Evolutionary conservation across 1,139 yeast species (phyloP), one percentile per base, ranked within the genome.

Genomic region (Candida mesenterica): DNA sequence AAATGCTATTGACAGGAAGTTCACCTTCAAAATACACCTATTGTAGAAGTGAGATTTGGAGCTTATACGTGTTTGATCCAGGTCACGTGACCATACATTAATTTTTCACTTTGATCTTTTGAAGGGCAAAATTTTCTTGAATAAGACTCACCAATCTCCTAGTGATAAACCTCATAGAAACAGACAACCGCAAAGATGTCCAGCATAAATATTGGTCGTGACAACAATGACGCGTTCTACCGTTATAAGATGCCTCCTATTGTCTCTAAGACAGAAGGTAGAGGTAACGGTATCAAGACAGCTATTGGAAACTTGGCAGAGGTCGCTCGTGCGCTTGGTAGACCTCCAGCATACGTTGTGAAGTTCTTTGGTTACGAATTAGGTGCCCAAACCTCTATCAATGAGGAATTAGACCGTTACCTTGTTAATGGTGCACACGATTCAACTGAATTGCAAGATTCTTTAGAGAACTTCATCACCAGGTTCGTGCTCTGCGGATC

Each of bases 221-320:
- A 89, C 59, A 92, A 92, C 72, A 82, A 86, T 59, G 98, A 92
- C 72, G 97, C 97, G 36, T 92, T 92, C 65, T 92, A 94, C 79
- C 96, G 98, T 71, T 92, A 92, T 68, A 92, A 92, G 74, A 92
- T 92, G 98, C 98, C 98, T 59, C 83, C 94, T 33, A 82, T 92
- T 65, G 94, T 87, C 69, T 88, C 97, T 49, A 92, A 94, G 77
- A 89, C 89, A 50, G 98, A 92, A 70, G 98, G 98, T 62, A 79
- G 96, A 62, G 99, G 99, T 70, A 92, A 92, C 68, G 99, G 99
- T 77, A 92, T 92, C 68, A 90, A 89, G 63, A 92, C 99, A 20
- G 95, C 94, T 39, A 82, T 94, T 41, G 79, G 88, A 48, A 94
- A 92, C 65, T 80, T 89, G 41, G 70, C 86, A 26, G 98, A 92